phyloP scores from a whole-genome alignment of 805 yeast genomes.

The Wilhelminamyces savonicus region DNA sequence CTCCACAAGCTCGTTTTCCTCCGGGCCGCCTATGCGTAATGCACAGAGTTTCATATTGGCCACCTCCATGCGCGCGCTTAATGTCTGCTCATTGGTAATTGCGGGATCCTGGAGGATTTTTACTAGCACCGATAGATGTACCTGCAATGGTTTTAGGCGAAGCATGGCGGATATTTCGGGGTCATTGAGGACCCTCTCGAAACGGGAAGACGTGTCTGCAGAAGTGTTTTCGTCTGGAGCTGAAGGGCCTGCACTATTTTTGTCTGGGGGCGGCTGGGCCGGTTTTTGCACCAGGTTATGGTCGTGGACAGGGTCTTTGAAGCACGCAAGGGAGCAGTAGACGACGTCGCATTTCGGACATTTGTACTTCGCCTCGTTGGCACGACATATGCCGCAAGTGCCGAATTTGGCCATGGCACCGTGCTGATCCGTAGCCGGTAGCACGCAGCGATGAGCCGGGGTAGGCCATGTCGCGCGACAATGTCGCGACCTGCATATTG shows the following conservation, averaged over 20 bases:
- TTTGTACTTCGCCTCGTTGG: conserved; percentile 40
- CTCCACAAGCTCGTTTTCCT: conserved; percentile 62
- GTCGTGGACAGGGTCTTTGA: conserved; percentile 38
- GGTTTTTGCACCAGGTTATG: conserved; percentile 4
- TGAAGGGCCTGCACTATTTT: not conserved
- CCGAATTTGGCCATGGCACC: conserved; percentile 6
- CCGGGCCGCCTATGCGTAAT: conserved; percentile 57
- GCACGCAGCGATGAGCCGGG: no score
- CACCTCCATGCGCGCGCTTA: conserved; percentile 51
- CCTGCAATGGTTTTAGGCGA: conserved; percentile 45
- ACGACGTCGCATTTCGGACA: conserved; percentile 47
- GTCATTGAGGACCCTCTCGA: conserved; percentile 25
- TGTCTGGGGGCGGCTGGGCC: not conserved
- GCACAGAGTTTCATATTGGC: conserved; percentile 58
- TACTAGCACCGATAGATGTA: conserved; percentile 46
- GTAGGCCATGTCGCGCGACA: not conserved
- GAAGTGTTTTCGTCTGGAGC: not conserved
- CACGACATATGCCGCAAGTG: conserved; percentile 34
- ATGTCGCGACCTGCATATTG: not conserved
- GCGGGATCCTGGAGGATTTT: conserved; percentile 42
- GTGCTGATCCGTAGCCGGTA: not conserved
- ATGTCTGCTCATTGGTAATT: conserved; percentile 42
- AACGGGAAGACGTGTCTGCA: conserved; percentile 5
- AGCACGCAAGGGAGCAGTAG: conserved; percentile 59
- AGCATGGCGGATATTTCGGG: conserved; percentile 40